Evolutionary conservation across 1,284 basidiomycete species (phyloP), one percentile per base, ranked within the genome.

Genomic region (Pyrrhoderma noxium): DNA sequence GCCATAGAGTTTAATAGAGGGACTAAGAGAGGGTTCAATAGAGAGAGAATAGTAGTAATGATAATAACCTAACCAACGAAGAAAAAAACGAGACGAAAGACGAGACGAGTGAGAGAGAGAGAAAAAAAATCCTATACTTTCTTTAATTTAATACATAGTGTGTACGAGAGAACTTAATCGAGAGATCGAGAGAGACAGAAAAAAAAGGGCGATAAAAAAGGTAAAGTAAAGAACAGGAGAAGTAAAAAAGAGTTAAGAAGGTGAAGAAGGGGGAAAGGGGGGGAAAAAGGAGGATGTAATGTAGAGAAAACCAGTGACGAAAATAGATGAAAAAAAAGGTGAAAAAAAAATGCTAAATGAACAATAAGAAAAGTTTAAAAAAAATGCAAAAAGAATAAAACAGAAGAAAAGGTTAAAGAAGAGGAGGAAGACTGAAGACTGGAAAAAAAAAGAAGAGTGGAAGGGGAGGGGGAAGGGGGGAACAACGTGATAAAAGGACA

Each of bases 131-230:
- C 19, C 46, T 38, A 13, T 23, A 23, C 22, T 49, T 49, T 43
- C n/a, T 21, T 49, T 49, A 27, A 42, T 49, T 49, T 49, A 49
- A 36, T 49, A 49, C 48, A 49, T 43, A 42, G 21, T 21, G 19
- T 37, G 42, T 31, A 22, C 40, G 19, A 49, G 37, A 48, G 47
- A 8, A 36, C 45, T 8, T n/a, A 25, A 13, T 48, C 37, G 47
- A 23, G 16, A 27, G 14, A 37, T 31, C 11, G 27, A 31, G 5
- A 40, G 14, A 14, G 21, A 22, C 5, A 8, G 14, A 18, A 16
- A 18, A 16, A 18, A 16, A 8, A 40, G 16, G n/a, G 11, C 35
- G 16, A 11, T 37, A 37, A 11, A 9, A 37, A 37, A 37, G 16
- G 35, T 9, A 37, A 37, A 40, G 16, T 7, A 40, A 40, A 40